phyloP scores from a whole-genome alignment of 2,329 filamentous ascomycete genomes.

The Alternaria tenuissima region DNA sequence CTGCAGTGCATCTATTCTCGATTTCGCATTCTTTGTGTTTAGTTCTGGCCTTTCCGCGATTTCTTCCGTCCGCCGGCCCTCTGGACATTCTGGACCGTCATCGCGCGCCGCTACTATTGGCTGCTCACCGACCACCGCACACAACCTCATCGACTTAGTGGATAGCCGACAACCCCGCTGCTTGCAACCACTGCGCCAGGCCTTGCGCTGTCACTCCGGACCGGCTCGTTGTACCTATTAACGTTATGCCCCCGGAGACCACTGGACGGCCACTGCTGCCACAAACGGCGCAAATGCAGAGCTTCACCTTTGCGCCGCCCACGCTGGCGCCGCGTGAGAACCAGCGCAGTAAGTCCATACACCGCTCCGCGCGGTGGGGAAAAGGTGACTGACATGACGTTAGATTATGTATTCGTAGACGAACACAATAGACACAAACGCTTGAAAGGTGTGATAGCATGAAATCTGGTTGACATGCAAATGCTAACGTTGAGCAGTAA shows the following conservation, averaged over 20 bases:
- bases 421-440: slow-evolving; percentile 98
- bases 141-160: slow-evolving; percentile 38
- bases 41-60: slow-evolving; percentile 20
- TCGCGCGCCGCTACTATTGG: slow-evolving; percentile 36
- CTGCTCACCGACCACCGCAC: slow-evolving; percentile 28
- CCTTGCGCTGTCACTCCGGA: slow-evolving; percentile 18
- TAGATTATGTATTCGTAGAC: slow-evolving; percentile 98
- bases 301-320: slow-evolving; percentile 77
- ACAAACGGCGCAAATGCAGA: slow-evolving; percentile 74
- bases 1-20: slow-evolving; percentile 38
- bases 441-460: slow-evolving; percentile 75
- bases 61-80: slow-evolving; percentile 26
- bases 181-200: slow-evolving; percentile 32
- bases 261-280: slow-evolving; percentile 69
- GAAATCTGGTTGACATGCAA: not conserved
- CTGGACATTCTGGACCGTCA: slow-evolving; percentile 34
- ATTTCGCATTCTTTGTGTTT: slow-evolving; percentile 25
- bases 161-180: slow-evolving; percentile 46
- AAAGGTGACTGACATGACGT: slow-evolving; percentile 29
- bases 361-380: not conserved
- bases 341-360: slow-evolving; percentile 75
- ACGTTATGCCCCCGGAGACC: slow-evolving; percentile 69
- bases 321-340: slow-evolving; percentile 73
- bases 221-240: slow-evolving; percentile 13
- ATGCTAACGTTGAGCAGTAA: slow-evolving; percentile 67